Conservation (phyloP, 1,139 yeast species). For the Candida pseudoviswanathii region DNA sequence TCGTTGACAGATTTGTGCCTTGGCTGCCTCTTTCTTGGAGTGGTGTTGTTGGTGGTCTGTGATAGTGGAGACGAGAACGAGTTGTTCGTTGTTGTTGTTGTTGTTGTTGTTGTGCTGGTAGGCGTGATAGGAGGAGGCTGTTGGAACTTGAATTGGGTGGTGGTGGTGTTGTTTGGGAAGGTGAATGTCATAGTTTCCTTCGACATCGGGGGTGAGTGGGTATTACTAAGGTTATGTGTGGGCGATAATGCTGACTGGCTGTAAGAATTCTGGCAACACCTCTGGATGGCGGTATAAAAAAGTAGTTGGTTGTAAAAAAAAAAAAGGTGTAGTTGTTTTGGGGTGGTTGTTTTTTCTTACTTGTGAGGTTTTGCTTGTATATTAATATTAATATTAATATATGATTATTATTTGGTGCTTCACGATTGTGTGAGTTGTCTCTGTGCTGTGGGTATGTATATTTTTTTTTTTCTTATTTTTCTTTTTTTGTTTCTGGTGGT, state of each 20-base stretch:
- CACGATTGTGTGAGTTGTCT: too few species aligned
- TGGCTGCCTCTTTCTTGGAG: not conserved
- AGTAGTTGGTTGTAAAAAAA: too few species aligned
- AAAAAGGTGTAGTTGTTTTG: too few species aligned
- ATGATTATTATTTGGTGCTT: too few species aligned
- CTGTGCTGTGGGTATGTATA: too few species aligned
- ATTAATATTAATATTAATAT: too few species aligned
- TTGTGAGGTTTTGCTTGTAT: too few species aligned
- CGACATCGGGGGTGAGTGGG: not conserved
- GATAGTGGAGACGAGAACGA: conserved; percentile 2
- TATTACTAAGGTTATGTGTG: too few species aligned
- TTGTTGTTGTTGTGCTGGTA: conserved; percentile 2
- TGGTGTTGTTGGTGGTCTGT: not conserved
- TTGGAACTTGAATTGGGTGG: conserved; percentile 3
- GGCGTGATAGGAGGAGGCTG: conserved; percentile 1
- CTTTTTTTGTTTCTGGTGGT: too few species aligned
- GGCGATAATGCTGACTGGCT: not conserved
- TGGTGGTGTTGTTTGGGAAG: conserved; percentile 3
- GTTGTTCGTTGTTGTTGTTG: not conserved
- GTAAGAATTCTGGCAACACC: not conserved
- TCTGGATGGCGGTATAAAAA: too few species aligned
- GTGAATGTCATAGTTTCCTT: conserved; percentile 7
- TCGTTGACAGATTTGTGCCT: conserved; percentile 18
- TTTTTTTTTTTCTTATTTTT: too few species aligned
- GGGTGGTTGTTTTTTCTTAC: too few species aligned